Evolutionary conservation across 805 yeast species (phyloP).

Genomic region (Suhomyces canberraensis): DNA sequence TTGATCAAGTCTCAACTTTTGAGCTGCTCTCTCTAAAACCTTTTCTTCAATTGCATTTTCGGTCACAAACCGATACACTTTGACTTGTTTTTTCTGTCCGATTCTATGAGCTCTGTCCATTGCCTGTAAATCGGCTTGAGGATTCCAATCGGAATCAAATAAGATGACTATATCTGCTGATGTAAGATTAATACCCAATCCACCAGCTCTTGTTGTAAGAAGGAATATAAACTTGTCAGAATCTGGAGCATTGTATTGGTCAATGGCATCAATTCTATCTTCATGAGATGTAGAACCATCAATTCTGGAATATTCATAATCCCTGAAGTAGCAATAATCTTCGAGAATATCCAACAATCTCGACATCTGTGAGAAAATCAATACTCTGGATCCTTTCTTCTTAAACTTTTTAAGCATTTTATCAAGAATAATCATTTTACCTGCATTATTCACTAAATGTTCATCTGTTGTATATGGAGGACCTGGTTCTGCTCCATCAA

Average conservation of each 20-base stretch:
- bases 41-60: constrained; percentile 96
- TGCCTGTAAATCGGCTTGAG: constrained; percentile 96
- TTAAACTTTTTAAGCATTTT: constrained; percentile 71
- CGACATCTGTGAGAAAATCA: constrained; percentile 92
- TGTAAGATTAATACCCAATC: constrained; percentile 89
- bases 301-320: constrained; percentile 82
- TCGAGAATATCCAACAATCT: constrained; percentile 85
- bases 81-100: constrained; percentile 94
- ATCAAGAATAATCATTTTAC: constrained; percentile 86
- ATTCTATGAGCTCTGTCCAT: constrained; percentile 98
- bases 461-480: constrained; percentile 97
- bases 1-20: constrained; percentile 87
- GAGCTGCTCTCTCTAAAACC: constrained; percentile 93
- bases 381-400: constrained; percentile 79
- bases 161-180: constrained; percentile 87
- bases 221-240: constrained; percentile 81
- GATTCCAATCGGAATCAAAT: constrained; percentile 96
- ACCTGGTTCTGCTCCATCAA: constrained; percentile 99
- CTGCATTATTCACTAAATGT: constrained; percentile 85
- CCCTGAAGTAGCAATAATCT: constrained; percentile 85
- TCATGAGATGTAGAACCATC: constrained; percentile 94
- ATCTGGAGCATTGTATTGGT: constrained; percentile 80
- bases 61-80: constrained; percentile 88
- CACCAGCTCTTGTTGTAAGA: constrained; percentile 95
- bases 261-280: constrained; percentile 88